Evolutionary conservation across 1,284 basidiomycete species (phyloP).

Genomic region (Malassezia furfur): DNA sequence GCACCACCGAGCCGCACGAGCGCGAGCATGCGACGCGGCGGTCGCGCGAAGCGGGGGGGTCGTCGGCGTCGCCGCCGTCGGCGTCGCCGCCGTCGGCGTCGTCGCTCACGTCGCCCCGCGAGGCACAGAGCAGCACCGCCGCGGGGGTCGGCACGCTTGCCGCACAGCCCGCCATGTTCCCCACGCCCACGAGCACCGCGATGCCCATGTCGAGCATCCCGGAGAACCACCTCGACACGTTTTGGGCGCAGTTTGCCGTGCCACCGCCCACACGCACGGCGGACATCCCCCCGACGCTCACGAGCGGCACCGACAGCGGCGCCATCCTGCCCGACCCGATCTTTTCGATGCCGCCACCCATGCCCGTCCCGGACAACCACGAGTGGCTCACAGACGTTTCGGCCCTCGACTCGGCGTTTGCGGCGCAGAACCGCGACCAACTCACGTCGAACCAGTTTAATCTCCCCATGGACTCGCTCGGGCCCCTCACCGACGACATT

Average conservation of each 20-base stretch:
- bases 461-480: conserved; percentile 1
- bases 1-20: too few relatives aligned
- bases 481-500: conserved; percentile 11
- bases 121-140: too few relatives aligned
- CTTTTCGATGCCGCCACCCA: background rate
- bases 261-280: too few relatives aligned
- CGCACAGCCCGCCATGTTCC: too few relatives aligned
- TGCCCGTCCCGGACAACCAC: background rate
- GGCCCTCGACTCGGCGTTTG: background rate
- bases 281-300: background rate
- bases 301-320: background rate
- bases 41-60: too few relatives aligned
- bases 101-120: too few relatives aligned
- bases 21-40: too few relatives aligned
- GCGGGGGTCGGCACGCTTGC: too few relatives aligned
- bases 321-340: background rate
- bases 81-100: background rate
- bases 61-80: too few relatives aligned
- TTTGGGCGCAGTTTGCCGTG: conserved; percentile 11
- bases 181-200: too few relatives aligned
- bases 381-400: background rate
- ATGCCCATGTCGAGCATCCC: too few relatives aligned
- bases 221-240: conserved; percentile 4
- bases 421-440: background rate
- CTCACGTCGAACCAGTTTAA: background rate